phyloP scores from a whole-genome alignment of 129 eudicot genomes.

The Flaveria sonorensis region DNA sequence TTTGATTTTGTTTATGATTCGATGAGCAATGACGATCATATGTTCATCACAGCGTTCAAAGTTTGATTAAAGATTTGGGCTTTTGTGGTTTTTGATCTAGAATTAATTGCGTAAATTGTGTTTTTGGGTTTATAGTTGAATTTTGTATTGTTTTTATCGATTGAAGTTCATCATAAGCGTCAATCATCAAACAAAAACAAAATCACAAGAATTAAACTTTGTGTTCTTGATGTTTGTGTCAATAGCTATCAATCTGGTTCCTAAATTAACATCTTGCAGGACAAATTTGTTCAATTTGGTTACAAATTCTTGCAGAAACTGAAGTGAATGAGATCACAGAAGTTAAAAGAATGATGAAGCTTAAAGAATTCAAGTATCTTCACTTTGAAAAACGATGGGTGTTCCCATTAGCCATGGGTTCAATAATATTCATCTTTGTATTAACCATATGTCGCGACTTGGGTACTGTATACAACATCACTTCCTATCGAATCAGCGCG shows the following conservation, averaged over 20 bases:
- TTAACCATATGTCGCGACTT: constrained; percentile 56
- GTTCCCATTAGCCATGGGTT: constrained; percentile 59
- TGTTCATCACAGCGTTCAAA: constrained; percentile 8
- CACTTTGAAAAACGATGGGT: constrained; percentile 71
- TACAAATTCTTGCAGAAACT: constrained; percentile 25
- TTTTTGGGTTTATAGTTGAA: neutral
- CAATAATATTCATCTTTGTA: constrained; percentile 55
- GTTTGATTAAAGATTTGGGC: constrained; percentile 4
- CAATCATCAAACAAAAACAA: too few species aligned
- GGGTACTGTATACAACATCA: constrained; percentile 54
- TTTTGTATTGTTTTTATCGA: constrained; percentile 22
- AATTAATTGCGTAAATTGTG: too few species aligned
- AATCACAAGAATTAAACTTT: neutral
- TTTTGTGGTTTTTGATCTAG: neutral
- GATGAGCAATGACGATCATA: neutral
- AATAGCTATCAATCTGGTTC: neutral
- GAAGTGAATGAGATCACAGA: constrained; percentile 11
- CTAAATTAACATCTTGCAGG: constrained; percentile 13
- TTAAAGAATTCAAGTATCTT: constrained; percentile 34
- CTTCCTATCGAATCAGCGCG: constrained; percentile 36
- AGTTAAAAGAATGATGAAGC: constrained; percentile 35
- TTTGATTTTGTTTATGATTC: neutral
- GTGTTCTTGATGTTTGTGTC: constrained; percentile 19
- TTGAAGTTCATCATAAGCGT: too few species aligned
- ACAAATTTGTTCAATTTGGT: neutral